A percentile compares a stretch with the other conserved stretches of the same genome.
Evolutionary conservation across 2,329 filamentous ascomycete species (phyloP).

Genomic region (Karstenula rhodostoma): DNA sequence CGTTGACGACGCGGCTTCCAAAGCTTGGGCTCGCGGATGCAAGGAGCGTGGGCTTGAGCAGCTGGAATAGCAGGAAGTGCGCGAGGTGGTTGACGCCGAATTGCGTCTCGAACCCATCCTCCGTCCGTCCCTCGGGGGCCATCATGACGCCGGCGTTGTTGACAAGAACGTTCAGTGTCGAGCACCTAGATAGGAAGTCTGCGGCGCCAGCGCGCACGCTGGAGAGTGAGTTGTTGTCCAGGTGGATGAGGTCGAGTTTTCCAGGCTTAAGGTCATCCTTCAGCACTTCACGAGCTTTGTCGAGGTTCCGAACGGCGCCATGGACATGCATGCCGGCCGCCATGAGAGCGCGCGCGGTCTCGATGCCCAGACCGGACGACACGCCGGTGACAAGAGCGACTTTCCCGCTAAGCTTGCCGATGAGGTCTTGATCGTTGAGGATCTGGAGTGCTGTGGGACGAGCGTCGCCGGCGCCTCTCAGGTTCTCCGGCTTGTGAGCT

Average conservation of each 20-base stretch:
- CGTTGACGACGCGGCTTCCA: conserved; percentile 57
- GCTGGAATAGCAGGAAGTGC: conserved; percentile 61
- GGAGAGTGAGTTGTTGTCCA: conserved; percentile 19
- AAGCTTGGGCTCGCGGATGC: conserved; percentile 47
- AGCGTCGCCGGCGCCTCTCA: conserved; percentile 48
- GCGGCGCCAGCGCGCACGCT: conserved; percentile 20
- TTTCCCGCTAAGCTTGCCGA: conserved; percentile 37
- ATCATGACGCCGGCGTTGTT: conserved; percentile 46
- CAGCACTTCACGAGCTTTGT: conserved; percentile 38
- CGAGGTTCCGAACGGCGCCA: conserved; percentile 52
- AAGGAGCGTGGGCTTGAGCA: conserved; percentile 56
- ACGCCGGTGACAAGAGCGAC: conserved; percentile 30
- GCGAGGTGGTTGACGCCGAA: conserved; percentile 58
- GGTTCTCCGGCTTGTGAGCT: conserved; percentile 17
- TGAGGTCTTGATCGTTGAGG: conserved; percentile 44
- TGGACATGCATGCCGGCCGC: conserved; percentile 56
- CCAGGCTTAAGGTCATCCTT: conserved; percentile 16
- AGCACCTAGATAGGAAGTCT: conserved; percentile 17
- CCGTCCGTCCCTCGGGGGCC: conserved; percentile 28
- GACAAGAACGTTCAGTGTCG: conserved; percentile 30
- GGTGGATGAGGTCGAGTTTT: conserved; percentile 25
- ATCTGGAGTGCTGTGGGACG: conserved; percentile 52
- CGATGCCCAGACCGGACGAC: conserved; percentile 29
- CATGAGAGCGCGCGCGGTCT: conserved; percentile 48
- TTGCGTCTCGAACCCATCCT: conserved; percentile 48